These are phyloP conservation scores for Cyberlindnera nakhonratchasimensis DNA, from an alignment of 805 yeast species.

Conservation along the genomic window DNA sequence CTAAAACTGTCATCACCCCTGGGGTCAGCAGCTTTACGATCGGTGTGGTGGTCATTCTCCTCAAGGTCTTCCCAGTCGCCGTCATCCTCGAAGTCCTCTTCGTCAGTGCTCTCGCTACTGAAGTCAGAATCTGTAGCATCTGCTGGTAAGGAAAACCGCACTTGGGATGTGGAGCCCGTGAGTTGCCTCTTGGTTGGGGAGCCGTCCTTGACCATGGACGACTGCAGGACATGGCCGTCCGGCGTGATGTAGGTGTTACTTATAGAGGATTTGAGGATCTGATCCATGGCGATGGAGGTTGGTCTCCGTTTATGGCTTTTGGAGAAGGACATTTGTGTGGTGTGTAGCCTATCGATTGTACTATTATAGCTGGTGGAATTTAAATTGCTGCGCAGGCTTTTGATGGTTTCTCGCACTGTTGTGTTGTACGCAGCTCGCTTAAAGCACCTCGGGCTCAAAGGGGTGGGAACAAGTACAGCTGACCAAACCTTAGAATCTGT, in stretches of 20 bases:
- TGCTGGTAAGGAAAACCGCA: constrained; percentile 27
- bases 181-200: constrained; percentile 28
- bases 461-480: background rate
- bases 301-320: constrained; percentile 26
- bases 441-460: background rate
- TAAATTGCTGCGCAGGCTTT: background rate
- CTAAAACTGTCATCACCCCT: constrained; percentile 8
- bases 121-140: background rate
- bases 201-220: constrained; percentile 28
- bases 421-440: constrained; percentile 7
- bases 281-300: constrained; percentile 27
- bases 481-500: background rate
- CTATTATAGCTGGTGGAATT: background rate
- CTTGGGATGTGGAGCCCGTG: constrained; percentile 28
- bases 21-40: background rate
- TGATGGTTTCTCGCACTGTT: background rate
- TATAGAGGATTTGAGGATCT: constrained; percentile 11
- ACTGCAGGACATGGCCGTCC: constrained; percentile 28
- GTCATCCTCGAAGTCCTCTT: constrained; percentile 15
- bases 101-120: constrained; percentile 5
- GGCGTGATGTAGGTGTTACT: constrained; percentile 25
- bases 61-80: constrained; percentile 16
- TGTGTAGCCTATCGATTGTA: background rate
- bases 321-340: constrained; percentile 17
- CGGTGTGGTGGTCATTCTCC: background rate